These are phyloP conservation scores for Coleophoma crateriformis DNA, from an alignment of 2,329 filamentous ascomycete species.

Conservation along the genomic window DNA sequence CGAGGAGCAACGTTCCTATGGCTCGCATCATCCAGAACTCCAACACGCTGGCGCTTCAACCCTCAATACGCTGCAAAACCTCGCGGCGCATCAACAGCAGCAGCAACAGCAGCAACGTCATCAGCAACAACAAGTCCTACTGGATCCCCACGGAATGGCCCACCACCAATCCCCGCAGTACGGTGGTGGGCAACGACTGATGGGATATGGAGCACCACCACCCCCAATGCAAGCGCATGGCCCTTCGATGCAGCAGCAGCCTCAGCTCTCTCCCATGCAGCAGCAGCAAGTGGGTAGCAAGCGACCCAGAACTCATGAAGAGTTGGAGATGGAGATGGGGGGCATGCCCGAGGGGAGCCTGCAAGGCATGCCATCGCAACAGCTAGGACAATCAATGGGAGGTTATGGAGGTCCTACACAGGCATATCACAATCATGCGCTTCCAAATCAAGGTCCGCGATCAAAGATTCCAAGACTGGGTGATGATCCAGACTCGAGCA, in stretches of 20 bases:
- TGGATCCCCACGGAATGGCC: conserved; percentile 50
- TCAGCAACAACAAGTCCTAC: conserved; percentile 44
- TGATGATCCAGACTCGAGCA: conserved; percentile 36
- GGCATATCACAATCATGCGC: conserved; percentile 67
- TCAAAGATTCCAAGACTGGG: conserved; percentile 62
- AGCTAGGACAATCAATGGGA: conserved; percentile 50
- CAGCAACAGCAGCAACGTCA: conserved; percentile 40
- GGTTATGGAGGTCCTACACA: conserved; percentile 29
- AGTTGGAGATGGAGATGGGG: conserved; percentile 45
- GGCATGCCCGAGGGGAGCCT: conserved; percentile 35
- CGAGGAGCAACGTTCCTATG: conserved; percentile 56
- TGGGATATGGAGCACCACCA: conserved; percentile 34
- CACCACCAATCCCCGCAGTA: conserved; percentile 38
- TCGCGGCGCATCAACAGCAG: conserved; percentile 42
- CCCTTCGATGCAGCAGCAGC: conserved; percentile 22
- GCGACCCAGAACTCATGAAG: conserved; percentile 46
- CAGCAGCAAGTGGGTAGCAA: conserved; percentile 34
- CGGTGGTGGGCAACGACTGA: conserved; percentile 44
- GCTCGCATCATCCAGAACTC: conserved; percentile 34
- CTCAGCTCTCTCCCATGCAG: conserved; percentile 25
- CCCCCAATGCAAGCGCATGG: conserved; percentile 6
- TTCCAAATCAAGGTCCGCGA: conserved; percentile 68
- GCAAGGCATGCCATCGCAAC: conserved; percentile 41
- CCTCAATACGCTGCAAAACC: conserved; percentile 21
- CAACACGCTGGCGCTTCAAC: conserved; percentile 25